Base-by-base conservation (phyloP, 768 basidiomycete genomes). In the Amanita pseudoporphyria region DNA sequence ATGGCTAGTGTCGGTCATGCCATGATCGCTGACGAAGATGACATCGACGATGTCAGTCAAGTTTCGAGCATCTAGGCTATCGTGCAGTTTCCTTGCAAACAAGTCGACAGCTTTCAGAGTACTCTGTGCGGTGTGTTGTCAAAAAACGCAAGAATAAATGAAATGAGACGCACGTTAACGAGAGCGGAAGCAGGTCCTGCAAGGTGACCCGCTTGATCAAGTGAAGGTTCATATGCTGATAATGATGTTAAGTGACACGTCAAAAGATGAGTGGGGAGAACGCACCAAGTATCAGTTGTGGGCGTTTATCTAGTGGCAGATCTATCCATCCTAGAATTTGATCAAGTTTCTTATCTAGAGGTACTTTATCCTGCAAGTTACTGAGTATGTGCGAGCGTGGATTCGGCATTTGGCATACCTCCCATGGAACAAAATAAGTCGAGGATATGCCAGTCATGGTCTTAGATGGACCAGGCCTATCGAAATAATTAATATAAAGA, bases 1-100 rank as follows among this genome's bases (percentile, higher is more conserved):
- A 54, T 86, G 74, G 53, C 79, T 81, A n/a, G 90, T 95, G 61
- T 89, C 87, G 1, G 81, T 84, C 87, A 91, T 93, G n/a, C 89
- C 90, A 57, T 91, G 86, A 60, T 90, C 88, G 53, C 84, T 86
- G 54, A 96, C 91, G 57, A 94, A 92, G 19, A 95, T 75, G 28
- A 95, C 72, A 61, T 96, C 89, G 10, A 92, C 82, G 16, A 94
- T 86, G 40, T 85, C 77, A 1, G 79, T 81, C 21, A 95, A 72
- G 58, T 93, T 90, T 5, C 93, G 79, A 3, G 71, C 70, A 41
- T 71, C 70, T 31, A 96, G 67, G 1, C 76, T 73, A 12, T 68
- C 65, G 47, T 86, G 81, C 9, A 96, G 66, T 49, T 82, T 70
- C 50, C 73, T 77, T 3, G 88, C 84, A 56, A 95, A 93, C 14